Evolutionary conservation across 2,329 filamentous ascomycete species (phyloP).

Genomic region (Aureobasidium sp.): DNA sequence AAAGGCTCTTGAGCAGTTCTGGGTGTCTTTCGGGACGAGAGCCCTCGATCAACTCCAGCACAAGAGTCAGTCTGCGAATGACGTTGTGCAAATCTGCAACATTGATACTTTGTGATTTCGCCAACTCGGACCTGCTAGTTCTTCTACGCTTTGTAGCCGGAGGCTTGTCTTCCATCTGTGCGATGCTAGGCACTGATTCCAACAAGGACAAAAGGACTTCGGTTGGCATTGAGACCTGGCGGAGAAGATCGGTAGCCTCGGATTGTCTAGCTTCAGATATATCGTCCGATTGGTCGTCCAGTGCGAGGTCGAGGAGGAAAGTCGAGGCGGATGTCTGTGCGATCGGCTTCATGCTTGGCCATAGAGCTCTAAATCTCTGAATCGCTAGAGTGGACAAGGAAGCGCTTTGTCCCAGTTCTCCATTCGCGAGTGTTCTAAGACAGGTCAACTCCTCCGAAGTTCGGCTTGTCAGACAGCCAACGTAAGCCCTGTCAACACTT

Average conservation of each 20-base stretch:
- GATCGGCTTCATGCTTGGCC: conserved; percentile 61
- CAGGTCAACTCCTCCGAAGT: conserved; percentile 50
- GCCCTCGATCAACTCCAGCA: conserved; percentile 78
- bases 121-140: conserved; percentile 63
- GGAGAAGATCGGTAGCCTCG: conserved; percentile 64
- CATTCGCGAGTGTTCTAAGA: conserved; percentile 44
- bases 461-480: conserved; percentile 46
- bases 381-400: conserved; percentile 60
- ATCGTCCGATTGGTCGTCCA: conserved; percentile 32
- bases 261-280: conserved; percentile 33
- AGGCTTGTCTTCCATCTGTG: conserved; percentile 61
- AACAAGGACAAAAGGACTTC: conserved; percentile 65
- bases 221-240: conserved; percentile 64
- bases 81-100: conserved; percentile 58
- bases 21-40: conserved; percentile 68
- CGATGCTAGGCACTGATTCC: conserved; percentile 63
- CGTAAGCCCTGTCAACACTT: conserved; percentile 45
- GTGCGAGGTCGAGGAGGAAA: conserved; percentile 54
- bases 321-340: conserved; percentile 52
- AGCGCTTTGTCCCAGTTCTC: conserved; percentile 31
- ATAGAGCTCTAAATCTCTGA: conserved; percentile 60
- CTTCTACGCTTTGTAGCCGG: conserved; percentile 72
- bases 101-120: conserved; percentile 53
- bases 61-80: conserved; percentile 72
- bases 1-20: conserved; percentile 68